These are phyloP conservation scores for Isoetes taiwanensis DNA, from an alignment of 75 land plant genomes.

Conservation along the genomic window DNA sequence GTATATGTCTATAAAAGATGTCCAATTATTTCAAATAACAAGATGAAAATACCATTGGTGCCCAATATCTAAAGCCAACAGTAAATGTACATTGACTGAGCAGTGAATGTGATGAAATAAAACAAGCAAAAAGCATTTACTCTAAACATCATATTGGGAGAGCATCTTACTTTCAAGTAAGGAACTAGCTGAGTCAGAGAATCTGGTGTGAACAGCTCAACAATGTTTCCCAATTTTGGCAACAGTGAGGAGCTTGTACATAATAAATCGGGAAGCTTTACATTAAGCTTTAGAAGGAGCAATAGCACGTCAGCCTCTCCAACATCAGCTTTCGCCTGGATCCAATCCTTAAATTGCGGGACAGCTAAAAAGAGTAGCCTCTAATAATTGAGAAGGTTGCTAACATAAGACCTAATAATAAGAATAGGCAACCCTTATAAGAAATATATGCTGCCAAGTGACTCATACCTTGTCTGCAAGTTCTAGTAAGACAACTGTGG, in stretches of 20 bases:
- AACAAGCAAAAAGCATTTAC: too few species aligned
- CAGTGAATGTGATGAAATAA: too few species aligned
- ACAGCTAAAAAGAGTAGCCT: constrained; percentile 54
- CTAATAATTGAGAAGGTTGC: too few species aligned
- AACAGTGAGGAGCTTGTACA: constrained; percentile 37
- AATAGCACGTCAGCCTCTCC: constrained; percentile 74
- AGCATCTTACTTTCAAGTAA: constrained; percentile 67
- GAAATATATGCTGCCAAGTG: too few species aligned
- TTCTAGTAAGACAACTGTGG: constrained; percentile 44
- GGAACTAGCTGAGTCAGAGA: constrained; percentile 34
- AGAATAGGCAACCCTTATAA: too few species aligned
- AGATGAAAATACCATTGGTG: too few species aligned
- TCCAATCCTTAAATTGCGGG: constrained; percentile 47
- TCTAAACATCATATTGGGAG: too few species aligned
- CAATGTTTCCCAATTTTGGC: constrained; percentile 42
- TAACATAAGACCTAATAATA: too few species aligned
- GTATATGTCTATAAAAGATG: too few species aligned
- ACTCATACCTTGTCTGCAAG: constrained; percentile 63
- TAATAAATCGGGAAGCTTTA: constrained; percentile 30
- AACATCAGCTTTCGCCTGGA: constrained; percentile 36
- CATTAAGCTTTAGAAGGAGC: constrained; percentile 46
- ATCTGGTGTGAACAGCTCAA: constrained; percentile 38
- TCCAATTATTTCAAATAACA: too few species aligned
- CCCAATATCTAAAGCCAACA: too few species aligned
- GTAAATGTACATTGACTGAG: too few species aligned